phyloP scores from a whole-genome alignment of 495 filamentous ascomycete genomes.

The Penicillium paradoxum region DNA sequence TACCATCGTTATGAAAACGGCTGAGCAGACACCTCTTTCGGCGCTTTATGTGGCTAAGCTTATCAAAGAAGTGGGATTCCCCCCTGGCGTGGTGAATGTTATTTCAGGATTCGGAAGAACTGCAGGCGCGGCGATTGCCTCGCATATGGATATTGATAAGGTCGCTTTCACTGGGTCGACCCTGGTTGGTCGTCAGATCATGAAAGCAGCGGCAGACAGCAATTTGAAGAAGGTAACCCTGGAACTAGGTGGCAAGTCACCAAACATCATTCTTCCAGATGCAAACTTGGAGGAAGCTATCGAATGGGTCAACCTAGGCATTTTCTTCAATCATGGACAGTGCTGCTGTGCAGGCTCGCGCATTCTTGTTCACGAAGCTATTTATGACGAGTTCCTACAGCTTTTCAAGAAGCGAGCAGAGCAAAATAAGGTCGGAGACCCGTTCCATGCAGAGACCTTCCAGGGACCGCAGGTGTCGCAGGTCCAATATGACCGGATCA shows the following conservation, averaged over 20 bases:
- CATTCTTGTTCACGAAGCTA: conserved; percentile 65
- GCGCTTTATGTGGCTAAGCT: conserved; percentile 5
- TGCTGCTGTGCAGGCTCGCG: conserved; percentile 86
- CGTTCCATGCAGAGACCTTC: conserved; percentile 74
- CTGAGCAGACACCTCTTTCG: neutral
- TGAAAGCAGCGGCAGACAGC: conserved; percentile 79
- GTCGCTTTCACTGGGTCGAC: conserved; percentile 89
- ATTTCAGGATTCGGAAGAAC: conserved; percentile 76
- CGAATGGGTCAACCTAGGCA: conserved; percentile 87
- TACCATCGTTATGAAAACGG: conserved; percentile 1
- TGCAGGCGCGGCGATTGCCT: conserved; percentile 78
- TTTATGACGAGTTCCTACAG: conserved; percentile 69
- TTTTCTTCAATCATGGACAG: conserved; percentile 90
- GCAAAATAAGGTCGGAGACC: conserved; percentile 75
- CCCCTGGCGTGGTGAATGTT: conserved; percentile 82
- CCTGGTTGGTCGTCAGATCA: conserved; percentile 71
- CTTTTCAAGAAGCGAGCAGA: conserved; percentile 69
- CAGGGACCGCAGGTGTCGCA: conserved; percentile 89
- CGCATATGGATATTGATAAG: conserved; percentile 93
- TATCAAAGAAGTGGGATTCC: conserved; percentile 63
- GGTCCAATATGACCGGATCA: conserved; percentile 80
- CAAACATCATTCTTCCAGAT: conserved; percentile 85
- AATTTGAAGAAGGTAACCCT: conserved; percentile 92
- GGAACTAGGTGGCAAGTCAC: conserved; percentile 86
- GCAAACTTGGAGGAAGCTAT: conserved; percentile 84